A percentile compares a stretch with the other conserved stretches of the same genome.
These are phyloP conservation scores for Russula abietina DNA, from an alignment of 768 basidiomycete species.

Conservation along the genomic window DNA sequence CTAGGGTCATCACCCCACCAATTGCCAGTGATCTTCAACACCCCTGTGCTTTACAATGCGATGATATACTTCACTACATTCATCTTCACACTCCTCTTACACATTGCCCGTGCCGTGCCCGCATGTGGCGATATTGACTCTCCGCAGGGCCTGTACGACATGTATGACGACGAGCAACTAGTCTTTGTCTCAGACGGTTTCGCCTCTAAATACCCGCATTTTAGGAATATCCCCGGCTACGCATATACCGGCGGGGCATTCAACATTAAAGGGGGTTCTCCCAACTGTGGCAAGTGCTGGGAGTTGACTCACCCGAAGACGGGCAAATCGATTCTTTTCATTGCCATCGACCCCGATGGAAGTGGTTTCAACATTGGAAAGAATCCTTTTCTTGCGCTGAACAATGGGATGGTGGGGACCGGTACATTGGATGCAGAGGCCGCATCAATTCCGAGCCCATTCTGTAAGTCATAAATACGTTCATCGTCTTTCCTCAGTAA, in stretches of 20 bases:
- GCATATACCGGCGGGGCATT: constrained; percentile 53
- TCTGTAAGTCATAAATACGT: too few species aligned
- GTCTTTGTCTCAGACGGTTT: constrained; percentile 26
- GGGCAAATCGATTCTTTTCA: constrained; percentile 39
- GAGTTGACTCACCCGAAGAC: constrained; percentile 41
- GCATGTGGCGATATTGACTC: background rate
- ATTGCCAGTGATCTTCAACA: background rate
- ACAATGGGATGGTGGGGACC: constrained; percentile 11
- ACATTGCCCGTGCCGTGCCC: background rate
- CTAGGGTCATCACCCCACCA: too few species aligned
- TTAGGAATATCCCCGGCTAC: constrained; percentile 49
- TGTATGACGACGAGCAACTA: background rate
- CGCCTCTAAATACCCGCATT: constrained; percentile 41
- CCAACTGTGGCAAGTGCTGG: constrained; percentile 57
- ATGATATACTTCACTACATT: constrained; percentile 2
- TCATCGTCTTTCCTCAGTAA: too few species aligned
- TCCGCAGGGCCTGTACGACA: background rate
- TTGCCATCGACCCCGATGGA: constrained; percentile 48
- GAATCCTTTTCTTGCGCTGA: constrained; percentile 30
- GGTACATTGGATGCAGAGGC: too few species aligned
- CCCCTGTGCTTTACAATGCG: background rate
- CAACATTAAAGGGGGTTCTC: constrained; percentile 37
- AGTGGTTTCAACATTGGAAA: constrained; percentile 36
- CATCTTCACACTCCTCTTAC: background rate
- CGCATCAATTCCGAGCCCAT: too few species aligned